Base-by-base conservation (phyloP, 257 asterid genomes). In the Ilex aquifolium region DNA sequence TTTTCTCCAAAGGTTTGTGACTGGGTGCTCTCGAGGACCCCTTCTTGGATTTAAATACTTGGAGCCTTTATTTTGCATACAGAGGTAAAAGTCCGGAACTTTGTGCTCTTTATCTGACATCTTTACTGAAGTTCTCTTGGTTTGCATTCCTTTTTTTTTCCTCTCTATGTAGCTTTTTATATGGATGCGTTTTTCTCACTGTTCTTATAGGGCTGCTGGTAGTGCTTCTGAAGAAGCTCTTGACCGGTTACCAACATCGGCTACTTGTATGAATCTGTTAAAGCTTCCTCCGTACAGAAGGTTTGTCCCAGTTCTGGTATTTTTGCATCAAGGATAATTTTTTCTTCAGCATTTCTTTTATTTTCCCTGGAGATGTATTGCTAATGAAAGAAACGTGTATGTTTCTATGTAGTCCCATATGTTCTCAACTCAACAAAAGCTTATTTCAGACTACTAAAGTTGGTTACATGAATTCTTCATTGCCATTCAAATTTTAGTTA, bases 11-110 rank as follows among this genome's bases (percentile, higher is more conserved):
- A 93, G 99, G 82, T 93, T 93, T 78, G 91, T 82, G 59, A 93
- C 99, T 48, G 99, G 97, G 32, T 93, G 99, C 71, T 93, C 99
- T 70, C 95, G 99, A 57, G 99, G 99, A 73, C 99, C 99, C 57
- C 72, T 93, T 74, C 96, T 93, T 61, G 99, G 99, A 59, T 93
- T 93, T 63, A 87, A 85, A 70, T 79, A 84, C 65, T 78, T 90
- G 87, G 99, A 93, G 80, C 99, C 97, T 32, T 60, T 79, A 51
- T 93, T 93, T 82, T 87, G 99, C 77, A 74, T 93, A 79, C 99
- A 93, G 69, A 90, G 97, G 97, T 85, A 73, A 51, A 11, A 8
- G 30, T 36, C 42, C 42, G 5, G 42, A 36, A 36, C 8, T 36
- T 52, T 14, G 44, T 8, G 31, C 61, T 65, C 21, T 31, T 57